These are phyloP conservation scores for Parathielavia hyrcaniae DNA, from an alignment of 495 filamentous ascomycete species.

Conservation along the genomic window DNA sequence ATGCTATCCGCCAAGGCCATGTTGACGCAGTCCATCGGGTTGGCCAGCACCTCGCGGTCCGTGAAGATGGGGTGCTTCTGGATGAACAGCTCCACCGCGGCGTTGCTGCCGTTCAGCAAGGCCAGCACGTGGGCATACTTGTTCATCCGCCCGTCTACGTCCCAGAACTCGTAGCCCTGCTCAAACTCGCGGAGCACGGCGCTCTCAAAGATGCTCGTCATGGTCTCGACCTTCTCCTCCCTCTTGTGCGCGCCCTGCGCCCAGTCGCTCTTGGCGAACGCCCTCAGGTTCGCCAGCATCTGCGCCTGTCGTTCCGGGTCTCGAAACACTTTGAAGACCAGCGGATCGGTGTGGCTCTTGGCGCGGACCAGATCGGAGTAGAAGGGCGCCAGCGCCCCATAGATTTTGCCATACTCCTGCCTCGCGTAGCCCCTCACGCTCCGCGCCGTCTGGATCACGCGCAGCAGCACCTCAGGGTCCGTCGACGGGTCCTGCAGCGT, in stretches of 20 bases:
- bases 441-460: slow-evolving; percentile 57
- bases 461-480: slow-evolving; percentile 56
- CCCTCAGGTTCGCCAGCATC: slow-evolving; percentile 71
- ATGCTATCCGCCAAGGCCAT: slow-evolving; percentile 53
- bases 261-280: slow-evolving; percentile 75
- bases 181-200: slow-evolving; percentile 88
- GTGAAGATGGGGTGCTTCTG: slow-evolving; percentile 77
- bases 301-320: slow-evolving; percentile 85
- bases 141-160: slow-evolving; percentile 81
- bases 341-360: slow-evolving; percentile 68
- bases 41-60: slow-evolving; percentile 64
- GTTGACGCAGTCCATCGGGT: slow-evolving; percentile 77
- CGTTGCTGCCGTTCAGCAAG: slow-evolving; percentile 71
- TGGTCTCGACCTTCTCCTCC: slow-evolving; percentile 61
- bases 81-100: slow-evolving; percentile 77
- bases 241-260: slow-evolving; percentile 65
- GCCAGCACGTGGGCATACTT: slow-evolving; percentile 82
- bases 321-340: slow-evolving; percentile 77
- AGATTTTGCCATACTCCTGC: slow-evolving; percentile 85
- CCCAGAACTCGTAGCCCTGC: slow-evolving; percentile 80
- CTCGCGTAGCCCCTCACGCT: slow-evolving; percentile 83
- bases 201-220: slow-evolving; percentile 80
- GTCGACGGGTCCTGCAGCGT: slow-evolving; percentile 26
- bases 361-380: slow-evolving; percentile 74
- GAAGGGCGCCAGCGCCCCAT: slow-evolving; percentile 78